Evolutionary conservation across 2,329 filamentous ascomycete genomes (phyloP), one percentile per base, ranked within the genome.

Genomic region (Phialemonium atrogriseum): DNA sequence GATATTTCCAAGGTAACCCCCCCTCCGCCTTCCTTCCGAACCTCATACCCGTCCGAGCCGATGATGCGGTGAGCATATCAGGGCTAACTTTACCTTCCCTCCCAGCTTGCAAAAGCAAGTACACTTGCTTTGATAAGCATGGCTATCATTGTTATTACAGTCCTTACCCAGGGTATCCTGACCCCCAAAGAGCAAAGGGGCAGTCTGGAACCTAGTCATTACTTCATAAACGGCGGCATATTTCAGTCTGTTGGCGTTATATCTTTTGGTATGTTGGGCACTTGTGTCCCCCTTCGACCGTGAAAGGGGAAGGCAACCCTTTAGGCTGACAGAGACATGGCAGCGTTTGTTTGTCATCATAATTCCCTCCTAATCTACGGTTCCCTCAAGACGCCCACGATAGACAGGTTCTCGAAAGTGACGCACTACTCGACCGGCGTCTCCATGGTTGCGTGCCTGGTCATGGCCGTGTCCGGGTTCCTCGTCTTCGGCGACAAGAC

Each of bases 281-380:
- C n/a, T n/a, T n/a, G n/a, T n/a, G n/a, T n/a, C n/a, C n/a, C n/a
- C n/a, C n/a, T n/a, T n/a, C n/a, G n/a, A n/a, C n/a, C n/a, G n/a
- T n/a, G n/a, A n/a, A n/a, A n/a, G n/a, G n/a, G n/a, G n/a, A n/a
- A n/a, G n/a, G n/a, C 13, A 24, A 16, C 17, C 26, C 9, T 28
- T 20, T n/a, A 30, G 1, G 18, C 25, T 31, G 14, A 26, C 24
- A 27, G n/a, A 10, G 5, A 21, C 8, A 7, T 4, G 15, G 7
- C 36, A 72, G 76, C 76, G 30, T 80, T 80, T 41, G 76, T 80
- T 42, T 80, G 76, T 55, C 76, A 98, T 54, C 91, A 98, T 64
- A 98, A 98, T 62, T 94, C 86, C 31, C 80, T 98, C 38, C 71
- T 98, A 34, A 98, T 98, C 53, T 98, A 98, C 60, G 89, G 89